phyloP scores from a whole-genome alignment of 345 rosid genomes.

The Eucalyptus shirleyi region DNA sequence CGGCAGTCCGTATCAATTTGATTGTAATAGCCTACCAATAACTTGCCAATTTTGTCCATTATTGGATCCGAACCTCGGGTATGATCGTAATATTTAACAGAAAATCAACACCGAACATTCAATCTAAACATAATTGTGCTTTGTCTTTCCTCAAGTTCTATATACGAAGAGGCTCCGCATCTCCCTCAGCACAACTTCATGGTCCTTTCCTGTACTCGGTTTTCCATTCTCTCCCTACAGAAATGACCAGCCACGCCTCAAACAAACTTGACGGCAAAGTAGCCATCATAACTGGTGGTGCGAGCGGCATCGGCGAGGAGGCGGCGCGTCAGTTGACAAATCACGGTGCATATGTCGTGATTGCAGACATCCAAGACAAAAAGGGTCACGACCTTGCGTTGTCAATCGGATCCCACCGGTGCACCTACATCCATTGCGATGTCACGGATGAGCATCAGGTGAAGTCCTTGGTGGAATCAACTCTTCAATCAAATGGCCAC shows the following conservation, averaged over 20 bases:
- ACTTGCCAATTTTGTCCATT: too few relatives aligned
- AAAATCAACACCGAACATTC: neutral
- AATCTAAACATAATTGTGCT: neutral
- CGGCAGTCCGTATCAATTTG: too few relatives aligned
- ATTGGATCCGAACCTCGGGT: too few relatives aligned
- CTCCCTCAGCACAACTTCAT: neutral
- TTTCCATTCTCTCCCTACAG: neutral
- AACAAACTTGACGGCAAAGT: slow-evolving; percentile 2
- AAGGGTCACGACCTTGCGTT: neutral
- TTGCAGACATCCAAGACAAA: slow-evolving; percentile 4
- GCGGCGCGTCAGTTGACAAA: neutral
- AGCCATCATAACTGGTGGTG: slow-evolving; percentile 8
- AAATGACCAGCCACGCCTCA: neutral
- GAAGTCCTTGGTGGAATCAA: neutral
- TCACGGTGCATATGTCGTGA: neutral
- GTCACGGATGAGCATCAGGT: slow-evolving; percentile 7
- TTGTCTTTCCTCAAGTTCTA: neutral
- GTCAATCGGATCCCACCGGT: neutral
- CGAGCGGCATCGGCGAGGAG: slow-evolving; percentile 2
- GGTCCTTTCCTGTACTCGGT: neutral
- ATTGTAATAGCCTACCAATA: too few relatives aligned
- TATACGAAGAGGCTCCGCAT: neutral
- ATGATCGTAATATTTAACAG: neutral
- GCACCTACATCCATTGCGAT: slow-evolving; percentile 8
- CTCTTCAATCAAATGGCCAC: neutral